These are phyloP conservation scores for Pythium aquatile DNA, from an alignment of 352 stramenopile species.

Conservation along the genomic window DNA sequence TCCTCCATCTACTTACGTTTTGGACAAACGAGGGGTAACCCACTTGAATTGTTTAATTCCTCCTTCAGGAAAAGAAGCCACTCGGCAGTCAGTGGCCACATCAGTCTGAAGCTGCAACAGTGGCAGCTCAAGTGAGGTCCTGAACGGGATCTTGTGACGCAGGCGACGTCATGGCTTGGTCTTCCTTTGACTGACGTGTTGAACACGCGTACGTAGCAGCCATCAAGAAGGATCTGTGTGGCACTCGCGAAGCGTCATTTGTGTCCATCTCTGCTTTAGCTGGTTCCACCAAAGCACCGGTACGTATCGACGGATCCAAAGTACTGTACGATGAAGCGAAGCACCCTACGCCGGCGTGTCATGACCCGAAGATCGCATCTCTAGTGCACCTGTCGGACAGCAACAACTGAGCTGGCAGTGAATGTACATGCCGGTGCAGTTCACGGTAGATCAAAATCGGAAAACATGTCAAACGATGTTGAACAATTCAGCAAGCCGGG, in stretches of 20 bases:
- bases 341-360: neutral
- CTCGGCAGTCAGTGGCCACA: neutral
- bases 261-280: neutral
- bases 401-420: neutral
- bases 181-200: neutral
- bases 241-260: neutral
- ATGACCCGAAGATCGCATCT: neutral
- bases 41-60: too few relatives aligned
- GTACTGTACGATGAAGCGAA: neutral
- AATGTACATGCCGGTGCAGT: neutral
- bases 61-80: neutral
- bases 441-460: neutral
- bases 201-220: neutral
- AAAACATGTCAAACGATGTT: neutral
- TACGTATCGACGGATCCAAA: too few relatives aligned
- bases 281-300: too few relatives aligned
- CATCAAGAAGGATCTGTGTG: neutral
- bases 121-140: neutral
- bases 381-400: neutral
- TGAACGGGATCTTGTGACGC: conserved; percentile 16
- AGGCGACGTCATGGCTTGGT: conserved; percentile 18
- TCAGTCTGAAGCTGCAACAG: neutral
- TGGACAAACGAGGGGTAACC: too few relatives aligned
- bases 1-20: too few relatives aligned
- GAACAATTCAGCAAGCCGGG: neutral